Evolutionary conservation across 2,329 filamentous ascomycete species (phyloP), one percentile per base, ranked within the genome.

Genomic region (Aspergillus luchuensis): DNA sequence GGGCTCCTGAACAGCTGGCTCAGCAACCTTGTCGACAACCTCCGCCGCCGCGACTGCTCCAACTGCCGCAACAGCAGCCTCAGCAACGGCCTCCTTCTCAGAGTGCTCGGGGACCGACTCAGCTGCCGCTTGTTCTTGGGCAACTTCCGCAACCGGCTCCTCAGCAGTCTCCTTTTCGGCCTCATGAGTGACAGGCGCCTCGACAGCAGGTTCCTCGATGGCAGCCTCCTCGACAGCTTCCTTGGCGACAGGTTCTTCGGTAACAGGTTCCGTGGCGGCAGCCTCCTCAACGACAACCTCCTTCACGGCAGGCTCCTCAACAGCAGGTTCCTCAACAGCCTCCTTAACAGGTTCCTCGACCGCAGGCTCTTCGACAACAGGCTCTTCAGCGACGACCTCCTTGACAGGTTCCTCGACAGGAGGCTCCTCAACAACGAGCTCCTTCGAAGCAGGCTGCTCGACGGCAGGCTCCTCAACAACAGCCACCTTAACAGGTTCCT

Each of bases 111-210:
- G 57, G 5, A 47, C 19, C 8, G 61, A 43, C 58, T 67, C 57
- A 2, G 62, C 49, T 17, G 45, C 55, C 7, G 33, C 43, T 15
- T 19, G 8, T 25, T 41, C 17, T 45, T 56, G 23, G 6, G 36
- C 38, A 43, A 48, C 17, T n/a, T 25, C 23, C 28, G 8, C 45
- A 43, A 28, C 60, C 21, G 56, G 36, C 51, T 57, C 52, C 23
- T 52, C 54, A n/a, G 36, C 45, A 41, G 53, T 33, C n/a, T 62
- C 56, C 21, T 30, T 47, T 28, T 49, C n/a, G 6, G 36, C 45
- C 4, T 65, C 58, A 28, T 64, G 55, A n/a, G 41, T 41, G 3
- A 51, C 51, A 13, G 63, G 41, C 50, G 63, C 66, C 36, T 66
- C 61, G n/a, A 43, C 39, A 5, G 33, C 45, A n/a, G 19, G 21